A percentile compares a stretch with the other conserved stretches of the same genome.
These are phyloP conservation scores for Rhizoctonia solani DNA, from an alignment of 1,284 basidiomycete genomes.

Conservation along the genomic window DNA sequence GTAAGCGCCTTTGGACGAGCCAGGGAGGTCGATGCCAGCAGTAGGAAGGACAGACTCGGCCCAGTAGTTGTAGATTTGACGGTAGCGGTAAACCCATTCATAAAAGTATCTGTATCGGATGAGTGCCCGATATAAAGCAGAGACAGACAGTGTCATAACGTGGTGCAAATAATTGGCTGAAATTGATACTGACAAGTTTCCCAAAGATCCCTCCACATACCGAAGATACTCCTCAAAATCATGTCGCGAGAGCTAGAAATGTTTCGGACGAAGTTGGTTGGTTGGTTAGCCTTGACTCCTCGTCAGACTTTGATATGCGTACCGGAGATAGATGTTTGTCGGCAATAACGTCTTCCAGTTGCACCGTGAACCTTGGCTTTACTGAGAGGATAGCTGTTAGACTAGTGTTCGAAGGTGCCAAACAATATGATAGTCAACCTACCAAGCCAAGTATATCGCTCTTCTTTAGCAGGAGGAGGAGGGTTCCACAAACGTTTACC, in stretches of 20 bases:
- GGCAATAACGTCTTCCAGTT: constrained; percentile 26
- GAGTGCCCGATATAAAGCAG: too few relatives aligned
- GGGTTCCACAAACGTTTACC: constrained; percentile 2
- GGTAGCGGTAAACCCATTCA: constrained; percentile 34
- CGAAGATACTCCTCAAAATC: constrained; percentile 35
- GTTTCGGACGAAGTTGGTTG: neutral
- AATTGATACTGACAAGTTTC: constrained; percentile 30
- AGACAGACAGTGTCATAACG: neutral
- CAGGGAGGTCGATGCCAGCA: neutral
- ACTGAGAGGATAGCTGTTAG: neutral
- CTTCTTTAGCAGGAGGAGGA: constrained; percentile 11
- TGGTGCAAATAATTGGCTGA: neutral
- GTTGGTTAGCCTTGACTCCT: neutral
- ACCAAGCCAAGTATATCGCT: constrained; percentile 16
- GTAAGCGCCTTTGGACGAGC: constrained; percentile 20
- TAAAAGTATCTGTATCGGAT: neutral
- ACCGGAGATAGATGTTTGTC: constrained; percentile 24
- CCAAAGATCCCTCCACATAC: constrained; percentile 31
- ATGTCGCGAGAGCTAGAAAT: constrained; percentile 5
- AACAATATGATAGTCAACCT: neutral
- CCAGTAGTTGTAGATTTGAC: constrained; percentile 10
- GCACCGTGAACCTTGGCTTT: constrained; percentile 1
- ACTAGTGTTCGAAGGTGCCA: neutral
- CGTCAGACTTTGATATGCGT: neutral
- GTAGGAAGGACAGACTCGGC: constrained; percentile 22